Conservation (phyloP, 768 basidiomycete genomes). For the Leucosporidium creatinivorum region DNA sequence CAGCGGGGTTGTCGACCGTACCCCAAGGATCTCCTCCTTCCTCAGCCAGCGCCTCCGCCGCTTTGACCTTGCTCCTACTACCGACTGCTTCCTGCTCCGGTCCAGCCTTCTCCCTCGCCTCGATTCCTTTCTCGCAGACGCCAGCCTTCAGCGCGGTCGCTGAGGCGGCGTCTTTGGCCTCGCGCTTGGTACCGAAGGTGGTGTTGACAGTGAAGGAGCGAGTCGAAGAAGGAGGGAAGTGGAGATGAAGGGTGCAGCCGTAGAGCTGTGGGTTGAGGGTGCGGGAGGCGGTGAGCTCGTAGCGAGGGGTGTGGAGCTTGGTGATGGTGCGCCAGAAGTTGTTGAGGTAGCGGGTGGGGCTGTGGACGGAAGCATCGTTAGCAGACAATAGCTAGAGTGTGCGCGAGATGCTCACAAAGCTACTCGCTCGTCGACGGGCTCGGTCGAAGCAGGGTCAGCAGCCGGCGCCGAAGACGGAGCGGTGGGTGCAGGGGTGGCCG, state of each 20-base stretch:
- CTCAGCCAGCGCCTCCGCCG: neutral
- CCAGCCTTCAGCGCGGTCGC: neutral
- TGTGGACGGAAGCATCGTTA: neutral
- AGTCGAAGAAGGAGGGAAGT: constrained; percentile 1
- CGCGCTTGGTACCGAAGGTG: neutral
- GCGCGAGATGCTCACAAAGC: neutral
- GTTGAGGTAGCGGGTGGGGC: neutral
- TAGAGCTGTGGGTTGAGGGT: neutral
- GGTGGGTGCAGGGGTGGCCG: no score
- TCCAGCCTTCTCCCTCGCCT: neutral
- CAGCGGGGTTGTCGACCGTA: constrained; percentile 11
- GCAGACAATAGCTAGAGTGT: neutral
- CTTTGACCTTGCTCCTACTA: no score
- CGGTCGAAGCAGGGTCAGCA: neutral
- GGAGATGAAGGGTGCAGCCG: constrained; percentile 17
- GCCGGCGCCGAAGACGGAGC: no score
- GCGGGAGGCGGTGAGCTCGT: neutral
- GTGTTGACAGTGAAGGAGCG: constrained; percentile 3
- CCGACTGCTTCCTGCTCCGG: neutral
- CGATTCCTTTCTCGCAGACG: neutral
- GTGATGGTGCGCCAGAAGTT: constrained; percentile 5
- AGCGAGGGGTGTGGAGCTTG: neutral
- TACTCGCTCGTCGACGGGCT: constrained; percentile 1
- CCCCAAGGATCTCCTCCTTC: neutral
- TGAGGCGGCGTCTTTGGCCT: neutral